These are phyloP conservation scores for Ogataea salicorniae DNA, from an alignment of 805 yeast species.

Conservation along the genomic window DNA sequence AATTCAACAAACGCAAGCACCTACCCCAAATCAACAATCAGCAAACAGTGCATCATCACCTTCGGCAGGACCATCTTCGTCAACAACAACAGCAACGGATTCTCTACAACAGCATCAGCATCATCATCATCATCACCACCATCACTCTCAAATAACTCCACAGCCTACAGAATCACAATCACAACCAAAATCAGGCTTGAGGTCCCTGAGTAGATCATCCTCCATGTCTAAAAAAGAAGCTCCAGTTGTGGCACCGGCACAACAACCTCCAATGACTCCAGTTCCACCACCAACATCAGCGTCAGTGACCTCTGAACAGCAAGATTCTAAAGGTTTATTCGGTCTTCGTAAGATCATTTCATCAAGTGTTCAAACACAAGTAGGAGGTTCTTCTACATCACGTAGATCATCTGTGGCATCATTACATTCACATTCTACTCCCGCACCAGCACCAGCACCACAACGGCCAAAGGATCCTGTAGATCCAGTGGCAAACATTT, in stretches of 20 bases:
- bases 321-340: conserved; percentile 14
- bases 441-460: neutral
- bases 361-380: neutral
- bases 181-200: conserved; percentile 1
- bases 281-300: neutral
- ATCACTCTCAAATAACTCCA: too few species aligned
- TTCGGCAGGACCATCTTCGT: neutral
- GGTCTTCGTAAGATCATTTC: conserved; percentile 15
- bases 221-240: too few species aligned
- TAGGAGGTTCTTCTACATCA: neutral
- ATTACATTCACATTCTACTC: conserved; percentile 4
- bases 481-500: conserved; percentile 23
- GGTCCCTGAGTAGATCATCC: neutral
- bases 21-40: conserved; percentile 2
- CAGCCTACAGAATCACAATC: conserved; percentile 1
- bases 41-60: neutral
- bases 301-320: conserved; percentile 1
- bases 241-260: too few species aligned
- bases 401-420: conserved; percentile 4
- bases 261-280: neutral
- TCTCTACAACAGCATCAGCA: neutral
- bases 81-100: neutral
- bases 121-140: too few species aligned
- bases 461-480: neutral
- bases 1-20: conserved; percentile 9